Conservation (phyloP, 2,329 filamentous ascomycete species). For the Nigrograna mackinnonii region DNA sequence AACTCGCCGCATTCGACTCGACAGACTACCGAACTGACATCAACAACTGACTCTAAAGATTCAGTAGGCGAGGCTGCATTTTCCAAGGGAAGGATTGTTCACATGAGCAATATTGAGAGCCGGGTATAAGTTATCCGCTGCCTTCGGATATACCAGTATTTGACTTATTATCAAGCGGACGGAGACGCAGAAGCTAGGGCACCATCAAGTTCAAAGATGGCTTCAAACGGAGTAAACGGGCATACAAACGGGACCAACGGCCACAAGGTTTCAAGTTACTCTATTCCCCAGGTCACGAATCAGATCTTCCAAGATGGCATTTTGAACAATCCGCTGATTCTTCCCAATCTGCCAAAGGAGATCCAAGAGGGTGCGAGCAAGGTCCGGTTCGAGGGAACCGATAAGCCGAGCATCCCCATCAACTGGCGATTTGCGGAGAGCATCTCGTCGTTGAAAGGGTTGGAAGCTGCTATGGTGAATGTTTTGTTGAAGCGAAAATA, state of each 20-base stretch:
- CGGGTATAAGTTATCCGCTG: no score
- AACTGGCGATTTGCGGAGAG: constrained; percentile 62
- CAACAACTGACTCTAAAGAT: not conserved
- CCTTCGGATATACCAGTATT: no score
- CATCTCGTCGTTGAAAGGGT: constrained; percentile 52
- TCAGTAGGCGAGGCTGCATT: no score
- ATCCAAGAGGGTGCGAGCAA: constrained; percentile 36
- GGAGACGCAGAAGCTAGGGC: not conserved
- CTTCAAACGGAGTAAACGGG: constrained; percentile 3
- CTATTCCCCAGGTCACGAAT: constrained; percentile 27
- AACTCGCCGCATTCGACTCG: constrained; percentile 23
- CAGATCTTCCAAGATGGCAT: constrained; percentile 43
- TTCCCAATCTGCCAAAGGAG: constrained; percentile 39
- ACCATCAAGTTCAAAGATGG: constrained; percentile 4
- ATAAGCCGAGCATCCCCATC: constrained; percentile 53
- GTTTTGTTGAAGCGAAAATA: constrained; percentile 53
- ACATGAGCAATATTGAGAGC: no score
- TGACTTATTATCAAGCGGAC: no score
- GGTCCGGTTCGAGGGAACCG: constrained; percentile 49
- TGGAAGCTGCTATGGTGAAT: constrained; percentile 53
- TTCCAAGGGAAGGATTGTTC: no score
- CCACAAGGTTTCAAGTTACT: constrained; percentile 21
- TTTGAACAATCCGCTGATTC: constrained; percentile 46
- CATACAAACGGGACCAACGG: not conserved
- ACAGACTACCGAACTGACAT: constrained; percentile 17